Evolutionary conservation across 208 protist genomes (phyloP), one percentile per base, ranked within the genome.

Genomic region (Naegleria fowleri): DNA sequence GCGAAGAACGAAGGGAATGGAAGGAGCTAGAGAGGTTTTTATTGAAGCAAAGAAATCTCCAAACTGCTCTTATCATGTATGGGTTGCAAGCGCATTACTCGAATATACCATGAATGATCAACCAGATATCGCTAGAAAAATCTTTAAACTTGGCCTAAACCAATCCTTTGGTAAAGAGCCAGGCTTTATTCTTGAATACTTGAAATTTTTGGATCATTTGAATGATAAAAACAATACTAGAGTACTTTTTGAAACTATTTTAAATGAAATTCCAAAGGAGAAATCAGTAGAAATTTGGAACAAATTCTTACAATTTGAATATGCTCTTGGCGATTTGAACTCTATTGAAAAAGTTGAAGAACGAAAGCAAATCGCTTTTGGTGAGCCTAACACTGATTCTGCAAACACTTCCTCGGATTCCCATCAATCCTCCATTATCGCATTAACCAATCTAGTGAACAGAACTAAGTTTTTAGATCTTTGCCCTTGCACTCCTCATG

Each of bases 401-500:
- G 9, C 29, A 52, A 52, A 0, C 15, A 1, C 0, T 36, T 36
- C 36, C 9, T 16, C 19, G 3, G 58, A n/a, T 22, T 1, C 43
- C 43, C 43, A 48, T 48, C 43, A 48, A 48, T 48, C 43, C 43
- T n/a, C 19, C 16, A 75, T 75, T n/a, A 29, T 16, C 25, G 67
- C 29, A 29, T 36, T 13, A 36, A 79, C 67, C 7, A 48, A 52
- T 29, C 39, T 87, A 22, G 51, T 52, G 16, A 67, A 89, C 39
- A 55, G 86, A 67, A 51, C 38, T 9, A 89, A 67, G 29, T 89
- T 89, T 29, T n/a, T 67, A 29, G 86, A 89, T 89, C 39, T 89
- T 29, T 89, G 48, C 0, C 86, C 86, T 41, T 52, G 19, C 5
- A 67, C 25, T n/a, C 22, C 41, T 41, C 9, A 41, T 29, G 86